Conservation (phyloP, 768 basidiomycete genomes). For the Sporobolomyces pararoseus region DNA sequence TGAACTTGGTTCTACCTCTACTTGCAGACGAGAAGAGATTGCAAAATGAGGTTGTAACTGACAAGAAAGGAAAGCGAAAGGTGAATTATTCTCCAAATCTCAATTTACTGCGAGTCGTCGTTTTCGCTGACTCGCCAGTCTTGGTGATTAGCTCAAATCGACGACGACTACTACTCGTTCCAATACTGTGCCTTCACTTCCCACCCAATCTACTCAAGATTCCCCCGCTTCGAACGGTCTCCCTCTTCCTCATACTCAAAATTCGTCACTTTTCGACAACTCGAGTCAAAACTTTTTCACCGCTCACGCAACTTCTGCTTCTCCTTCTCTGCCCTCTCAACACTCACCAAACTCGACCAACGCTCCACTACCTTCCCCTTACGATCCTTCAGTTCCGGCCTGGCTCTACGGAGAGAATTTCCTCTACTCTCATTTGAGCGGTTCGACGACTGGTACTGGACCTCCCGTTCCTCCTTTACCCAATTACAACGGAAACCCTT, state of each 20-base stretch:
- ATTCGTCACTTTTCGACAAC: constrained; percentile 1
- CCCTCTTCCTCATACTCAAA: neutral
- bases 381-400: constrained; percentile 15
- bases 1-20: constrained; percentile 32
- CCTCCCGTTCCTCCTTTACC: neutral
- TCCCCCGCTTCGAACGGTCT: neutral
- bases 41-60: constrained; percentile 15
- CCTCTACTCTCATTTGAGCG: constrained; percentile 22
- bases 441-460: neutral
- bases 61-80: constrained; percentile 25
- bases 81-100: neutral
- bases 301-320: neutral
- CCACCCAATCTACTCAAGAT: too few relatives aligned
- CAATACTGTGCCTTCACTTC: neutral
- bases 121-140: neutral
- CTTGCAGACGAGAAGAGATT: constrained; percentile 36
- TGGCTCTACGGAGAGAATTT: constrained; percentile 35
- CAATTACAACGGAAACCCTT: neutral
- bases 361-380: neutral
- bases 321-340: neutral
- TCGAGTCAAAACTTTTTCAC: neutral
- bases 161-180: neutral
- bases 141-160: constrained; percentile 15
- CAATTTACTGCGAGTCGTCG: too few relatives aligned
- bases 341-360: neutral